Conservation (phyloP, 257 asterid species). For the Solanum corneliomulleri region DNA sequence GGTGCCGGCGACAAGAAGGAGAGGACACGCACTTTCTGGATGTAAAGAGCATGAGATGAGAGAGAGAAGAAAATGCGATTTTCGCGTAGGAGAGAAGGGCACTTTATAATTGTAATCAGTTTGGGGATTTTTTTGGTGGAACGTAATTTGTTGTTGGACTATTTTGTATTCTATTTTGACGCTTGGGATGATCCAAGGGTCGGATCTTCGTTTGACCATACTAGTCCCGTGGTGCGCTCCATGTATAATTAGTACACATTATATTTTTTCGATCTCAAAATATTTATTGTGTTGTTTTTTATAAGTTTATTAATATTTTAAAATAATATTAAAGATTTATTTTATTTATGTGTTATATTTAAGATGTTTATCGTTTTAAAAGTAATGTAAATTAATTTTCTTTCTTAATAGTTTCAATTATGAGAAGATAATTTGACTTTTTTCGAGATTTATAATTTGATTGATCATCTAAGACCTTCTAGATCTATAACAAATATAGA, state of each 20-base stretch:
- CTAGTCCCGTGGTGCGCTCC: neutral
- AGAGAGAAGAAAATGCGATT: neutral
- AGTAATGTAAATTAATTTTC: neutral
- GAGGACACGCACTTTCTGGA: neutral
- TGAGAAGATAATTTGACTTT: neutral
- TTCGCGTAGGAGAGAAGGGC: neutral
- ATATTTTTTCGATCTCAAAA: neutral
- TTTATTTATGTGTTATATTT: neutral
- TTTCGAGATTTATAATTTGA: neutral
- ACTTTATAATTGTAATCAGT: neutral
- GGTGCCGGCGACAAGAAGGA: neutral
- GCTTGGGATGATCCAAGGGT: neutral
- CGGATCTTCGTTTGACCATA: neutral
- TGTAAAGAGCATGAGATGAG: neutral
- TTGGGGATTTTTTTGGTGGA: neutral
- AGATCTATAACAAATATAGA: neutral
- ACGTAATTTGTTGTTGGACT: neutral
- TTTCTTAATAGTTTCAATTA: neutral
- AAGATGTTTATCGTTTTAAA: neutral
- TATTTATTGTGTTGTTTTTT: neutral
- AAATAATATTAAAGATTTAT: neutral
- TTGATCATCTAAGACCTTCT: neutral
- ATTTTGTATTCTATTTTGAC: neutral
- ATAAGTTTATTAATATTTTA: too few species aligned
- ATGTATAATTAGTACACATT: neutral